Conservation (phyloP, 1,139 yeast genomes). For the Suzukiozyma palmioleophila region DNA sequence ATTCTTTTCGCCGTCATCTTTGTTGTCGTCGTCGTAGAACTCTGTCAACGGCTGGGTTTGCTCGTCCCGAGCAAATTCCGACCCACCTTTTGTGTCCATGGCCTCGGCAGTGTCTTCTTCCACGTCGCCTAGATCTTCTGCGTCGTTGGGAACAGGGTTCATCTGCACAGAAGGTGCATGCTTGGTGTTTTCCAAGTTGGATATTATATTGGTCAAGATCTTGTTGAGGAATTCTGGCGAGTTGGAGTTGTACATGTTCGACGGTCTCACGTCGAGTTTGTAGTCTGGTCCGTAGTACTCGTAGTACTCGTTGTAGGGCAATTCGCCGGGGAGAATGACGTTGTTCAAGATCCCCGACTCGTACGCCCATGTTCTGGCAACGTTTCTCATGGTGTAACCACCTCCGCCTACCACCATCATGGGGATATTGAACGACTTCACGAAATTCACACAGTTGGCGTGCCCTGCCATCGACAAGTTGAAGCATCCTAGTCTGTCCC, state of each 20-base stretch:
- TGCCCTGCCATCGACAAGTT: constrained; percentile 91
- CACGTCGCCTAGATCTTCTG: constrained; percentile 77
- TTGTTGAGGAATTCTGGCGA: constrained; percentile 89
- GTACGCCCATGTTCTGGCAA: constrained; percentile 92
- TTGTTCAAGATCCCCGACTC: constrained; percentile 89
- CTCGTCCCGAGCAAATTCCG: constrained; percentile 78
- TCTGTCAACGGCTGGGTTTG: constrained; percentile 63
- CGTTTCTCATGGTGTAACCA: constrained; percentile 96
- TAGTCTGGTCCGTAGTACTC: constrained; percentile 98
- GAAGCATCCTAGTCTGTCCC: constrained; percentile 89
- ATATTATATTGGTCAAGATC: constrained; percentile 70
- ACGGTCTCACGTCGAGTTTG: constrained; percentile 86
- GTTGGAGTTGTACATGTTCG: constrained; percentile 95
- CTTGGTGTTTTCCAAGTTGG: constrained; percentile 80
- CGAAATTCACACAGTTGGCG: constrained; percentile 90
- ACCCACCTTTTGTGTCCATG: constrained; percentile 87
- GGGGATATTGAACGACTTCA: constrained; percentile 83
- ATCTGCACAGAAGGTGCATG: constrained; percentile 96
- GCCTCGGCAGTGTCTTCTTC: constrained; percentile 74
- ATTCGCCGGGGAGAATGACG: constrained; percentile 70
- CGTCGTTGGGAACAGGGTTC: constrained; percentile 83
- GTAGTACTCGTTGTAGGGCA: constrained; percentile 94
- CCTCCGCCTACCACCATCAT: constrained; percentile 96
- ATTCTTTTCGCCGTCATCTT: constrained; percentile 40
- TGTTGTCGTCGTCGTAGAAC: constrained; percentile 60